Conservation (phyloP, 371 early-diverging fungal species). For the Amoeboaphelidium occidentale region DNA sequence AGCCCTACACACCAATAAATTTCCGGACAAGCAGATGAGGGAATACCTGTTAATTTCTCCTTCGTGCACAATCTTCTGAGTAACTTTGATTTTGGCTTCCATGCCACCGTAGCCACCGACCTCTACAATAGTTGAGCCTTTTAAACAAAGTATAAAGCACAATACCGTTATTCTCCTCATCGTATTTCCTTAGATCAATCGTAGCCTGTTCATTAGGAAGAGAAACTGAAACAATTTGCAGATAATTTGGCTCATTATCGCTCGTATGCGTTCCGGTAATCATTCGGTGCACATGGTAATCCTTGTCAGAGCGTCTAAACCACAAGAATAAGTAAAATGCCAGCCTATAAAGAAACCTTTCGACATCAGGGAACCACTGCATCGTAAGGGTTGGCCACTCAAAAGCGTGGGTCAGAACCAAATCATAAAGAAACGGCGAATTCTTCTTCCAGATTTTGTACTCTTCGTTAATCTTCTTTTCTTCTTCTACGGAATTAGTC, state of each 20-base stretch:
- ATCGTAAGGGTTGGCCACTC: constrained; percentile 94
- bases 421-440: constrained; percentile 90
- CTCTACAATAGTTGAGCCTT: constrained; percentile 17
- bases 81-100: constrained; percentile 53
- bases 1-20: constrained; percentile 22
- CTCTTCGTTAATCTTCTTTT: constrained; percentile 76
- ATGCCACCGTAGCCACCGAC: constrained; percentile 50
- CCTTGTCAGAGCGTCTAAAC: constrained; percentile 59
- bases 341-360: constrained; percentile 22
- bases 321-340: background rate
- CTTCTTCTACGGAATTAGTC: constrained; percentile 18
- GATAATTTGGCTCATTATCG: constrained; percentile 74
- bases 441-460: constrained; percentile 93
- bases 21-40: background rate
- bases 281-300: constrained; percentile 60
- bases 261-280: constrained; percentile 91
- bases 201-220: constrained; percentile 44
- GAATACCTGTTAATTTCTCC: constrained; percentile 64
- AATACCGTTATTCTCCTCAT: constrained; percentile 40
- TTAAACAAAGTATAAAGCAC: constrained; percentile 6
- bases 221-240: constrained; percentile 67
- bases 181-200: constrained; percentile 38
- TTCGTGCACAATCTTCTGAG: constrained; percentile 71
- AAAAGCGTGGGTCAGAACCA: constrained; percentile 83
- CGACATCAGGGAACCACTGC: constrained; percentile 93